Evolutionary conservation across 805 yeast genomes (phyloP), one percentile per base, ranked within the genome.

Genomic region (Brettanomyces nanus): DNA sequence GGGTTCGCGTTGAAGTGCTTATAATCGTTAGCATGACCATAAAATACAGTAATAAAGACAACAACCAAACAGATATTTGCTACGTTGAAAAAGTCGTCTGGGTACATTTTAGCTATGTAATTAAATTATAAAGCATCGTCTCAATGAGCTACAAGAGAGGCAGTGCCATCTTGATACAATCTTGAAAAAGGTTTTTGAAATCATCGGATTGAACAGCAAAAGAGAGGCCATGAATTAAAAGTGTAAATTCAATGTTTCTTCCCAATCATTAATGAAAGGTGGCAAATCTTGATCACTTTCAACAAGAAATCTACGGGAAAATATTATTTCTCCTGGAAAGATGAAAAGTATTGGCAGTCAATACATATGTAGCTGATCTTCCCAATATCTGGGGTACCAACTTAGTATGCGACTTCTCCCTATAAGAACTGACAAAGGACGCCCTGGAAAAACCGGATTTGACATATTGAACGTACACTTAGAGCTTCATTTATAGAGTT

Each of bases 311-410:
- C 73, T 74, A 73, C 42, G 70, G 76, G 40, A 79, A 53, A 35
- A 80, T 53, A 49, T 78, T 79, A 55, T 79, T 79, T 47, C 85
- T 60, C 82, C 75, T 2, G 83, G 77, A 51, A 78, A 76, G 35
- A 77, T 54, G 23, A 75, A 60, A 32, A 77, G 44, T 32, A 75
- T 53, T 3, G 85, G 85, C 27, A 68, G 31, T 41, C 62, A 56
- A 58, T 68, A 55, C n/a, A 68, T 63, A 3, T n/a, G n/a, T n/a
- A n/a, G n/a, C n/a, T n/a, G n/a, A n/a, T n/a, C n/a, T n/a, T n/a
- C n/a, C n/a, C n/a, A n/a, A n/a, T n/a, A n/a, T n/a, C n/a, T n/a
- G n/a, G n/a, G n/a, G n/a, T n/a, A n/a, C n/a, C n/a, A n/a, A n/a
- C n/a, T n/a, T n/a, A n/a, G n/a, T n/a, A n/a, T n/a, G n/a, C n/a